Conservation (phyloP, 2,329 filamentous ascomycete genomes). For the Cercospora sesami region DNA sequence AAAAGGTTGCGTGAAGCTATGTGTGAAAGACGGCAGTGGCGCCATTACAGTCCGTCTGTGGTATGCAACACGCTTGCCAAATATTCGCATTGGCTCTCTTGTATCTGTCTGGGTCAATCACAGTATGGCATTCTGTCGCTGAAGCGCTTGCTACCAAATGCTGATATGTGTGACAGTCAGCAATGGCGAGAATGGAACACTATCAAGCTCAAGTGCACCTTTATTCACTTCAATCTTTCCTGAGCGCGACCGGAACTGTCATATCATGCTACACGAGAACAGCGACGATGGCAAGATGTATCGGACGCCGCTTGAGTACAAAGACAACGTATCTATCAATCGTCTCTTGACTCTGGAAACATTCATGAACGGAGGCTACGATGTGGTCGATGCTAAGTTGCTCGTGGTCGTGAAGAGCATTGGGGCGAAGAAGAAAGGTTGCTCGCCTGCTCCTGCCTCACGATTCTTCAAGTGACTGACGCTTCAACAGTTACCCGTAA, state of each 20-base stretch:
- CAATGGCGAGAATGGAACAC: constrained; percentile 45
- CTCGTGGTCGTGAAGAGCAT: constrained; percentile 61
- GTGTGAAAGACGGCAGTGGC: constrained; percentile 58
- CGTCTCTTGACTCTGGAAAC: constrained; percentile 59
- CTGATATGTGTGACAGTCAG: constrained; percentile 41
- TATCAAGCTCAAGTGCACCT: constrained; percentile 48
- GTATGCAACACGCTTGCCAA: constrained; percentile 47
- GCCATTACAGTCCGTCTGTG: constrained; percentile 56
- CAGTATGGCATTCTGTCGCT: constrained; percentile 21
- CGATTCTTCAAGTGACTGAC: constrained; percentile 1
- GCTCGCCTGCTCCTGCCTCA: no score
- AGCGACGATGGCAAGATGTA: constrained; percentile 47
- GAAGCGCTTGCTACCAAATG: neutral
- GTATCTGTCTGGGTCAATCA: constrained; percentile 60
- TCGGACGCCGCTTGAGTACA: constrained; percentile 51
- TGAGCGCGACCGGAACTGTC: constrained; percentile 55
- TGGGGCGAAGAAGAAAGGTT: constrained; percentile 53
- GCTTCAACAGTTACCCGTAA: constrained; percentile 49
- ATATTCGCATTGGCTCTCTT: constrained; percentile 54
- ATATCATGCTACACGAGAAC: constrained; percentile 56
- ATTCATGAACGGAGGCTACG: constrained; percentile 57
- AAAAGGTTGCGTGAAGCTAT: constrained; percentile 55
- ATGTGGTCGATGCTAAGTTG: constrained; percentile 53
- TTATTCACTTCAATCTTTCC: constrained; percentile 60
- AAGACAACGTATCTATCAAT: constrained; percentile 41